Evolutionary conservation across 306 rosid species (phyloP).

Genomic region (Canavalia gladiata): DNA sequence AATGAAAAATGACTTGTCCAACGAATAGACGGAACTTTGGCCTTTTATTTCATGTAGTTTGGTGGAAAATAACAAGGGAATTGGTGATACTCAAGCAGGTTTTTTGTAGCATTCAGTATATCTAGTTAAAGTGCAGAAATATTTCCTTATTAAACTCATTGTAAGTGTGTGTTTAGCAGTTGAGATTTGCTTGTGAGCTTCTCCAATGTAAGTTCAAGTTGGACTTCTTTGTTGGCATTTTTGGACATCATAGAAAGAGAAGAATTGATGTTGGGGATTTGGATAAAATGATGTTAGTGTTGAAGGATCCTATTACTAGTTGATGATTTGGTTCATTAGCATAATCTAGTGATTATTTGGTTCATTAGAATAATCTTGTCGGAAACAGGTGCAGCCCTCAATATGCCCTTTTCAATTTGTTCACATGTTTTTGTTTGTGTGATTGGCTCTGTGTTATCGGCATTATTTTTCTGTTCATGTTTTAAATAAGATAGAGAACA

Average conservation of each 20-base stretch:
- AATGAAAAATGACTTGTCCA: slow-evolving; percentile 52
- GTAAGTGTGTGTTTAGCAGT: slow-evolving; percentile 18
- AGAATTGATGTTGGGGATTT: not conserved
- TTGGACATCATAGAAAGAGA: not conserved
- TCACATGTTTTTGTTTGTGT: not conserved
- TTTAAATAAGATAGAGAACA: not conserved
- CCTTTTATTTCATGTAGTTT: slow-evolving; percentile 29
- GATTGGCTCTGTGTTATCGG: slow-evolving; percentile 12
- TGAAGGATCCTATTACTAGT: not conserved
- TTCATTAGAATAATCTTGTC: not conserved
- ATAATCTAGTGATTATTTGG: not conserved
- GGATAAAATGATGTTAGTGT: not conserved
- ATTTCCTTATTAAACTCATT: slow-evolving; percentile 9
- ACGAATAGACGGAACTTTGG: slow-evolving; percentile 28
- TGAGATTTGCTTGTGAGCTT: slow-evolving; percentile 4
- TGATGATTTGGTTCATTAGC: not conserved
- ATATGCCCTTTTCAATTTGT: not conserved
- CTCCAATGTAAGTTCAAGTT: slow-evolving; percentile 19
- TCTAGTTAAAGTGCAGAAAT: slow-evolving; percentile 33
- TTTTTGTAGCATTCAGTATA: slow-evolving; percentile 1
- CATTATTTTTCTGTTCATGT: slow-evolving; percentile 2
- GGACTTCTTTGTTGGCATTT: slow-evolving; percentile 7
- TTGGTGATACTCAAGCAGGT: slow-evolving; percentile 15
- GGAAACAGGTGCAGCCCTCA: not conserved
- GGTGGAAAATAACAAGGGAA: slow-evolving; percentile 16